These are phyloP conservation scores for Phytophthora melonis DNA, from an alignment of 352 stramenopile genomes.

Conservation along the genomic window DNA sequence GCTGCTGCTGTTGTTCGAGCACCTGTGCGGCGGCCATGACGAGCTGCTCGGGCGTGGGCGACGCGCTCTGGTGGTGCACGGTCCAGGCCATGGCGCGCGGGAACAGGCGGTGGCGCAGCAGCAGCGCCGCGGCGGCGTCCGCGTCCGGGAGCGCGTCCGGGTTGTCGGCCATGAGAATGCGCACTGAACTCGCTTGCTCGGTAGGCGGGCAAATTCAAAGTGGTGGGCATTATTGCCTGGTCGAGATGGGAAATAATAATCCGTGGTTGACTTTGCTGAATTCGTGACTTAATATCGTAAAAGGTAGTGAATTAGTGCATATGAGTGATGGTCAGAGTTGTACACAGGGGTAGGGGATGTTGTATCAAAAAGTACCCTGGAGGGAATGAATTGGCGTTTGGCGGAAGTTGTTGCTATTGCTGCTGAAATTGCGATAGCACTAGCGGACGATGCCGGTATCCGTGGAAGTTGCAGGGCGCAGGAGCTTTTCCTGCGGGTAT, in stretches of 20 bases:
- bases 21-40: conserved; percentile 17
- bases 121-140: conserved; percentile 23
- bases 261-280: background rate
- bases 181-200: conserved; percentile 8
- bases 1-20: conserved; percentile 20
- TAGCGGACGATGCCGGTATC: background rate
- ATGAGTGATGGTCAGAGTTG: conserved; percentile 28
- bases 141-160: conserved; percentile 28
- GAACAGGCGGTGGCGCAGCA: conserved; percentile 70
- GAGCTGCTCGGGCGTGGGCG: conserved; percentile 21
- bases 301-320: background rate
- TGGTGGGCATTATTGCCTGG: background rate
- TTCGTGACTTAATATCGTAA: background rate
- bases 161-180: conserved; percentile 10
- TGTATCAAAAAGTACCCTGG: background rate
- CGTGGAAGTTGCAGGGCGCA: background rate
- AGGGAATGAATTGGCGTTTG: too few species aligned
- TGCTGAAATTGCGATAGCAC: too few species aligned
- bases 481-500: background rate
- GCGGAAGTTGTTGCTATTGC: too few species aligned
- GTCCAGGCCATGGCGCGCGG: conserved; percentile 72
- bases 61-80: conserved; percentile 42
- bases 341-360: background rate
- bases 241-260: background rate
- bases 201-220: conserved; percentile 17